Evolutionary conservation across 208 protist species (phyloP).

Genomic region (Tetramitus jugosus): DNA sequence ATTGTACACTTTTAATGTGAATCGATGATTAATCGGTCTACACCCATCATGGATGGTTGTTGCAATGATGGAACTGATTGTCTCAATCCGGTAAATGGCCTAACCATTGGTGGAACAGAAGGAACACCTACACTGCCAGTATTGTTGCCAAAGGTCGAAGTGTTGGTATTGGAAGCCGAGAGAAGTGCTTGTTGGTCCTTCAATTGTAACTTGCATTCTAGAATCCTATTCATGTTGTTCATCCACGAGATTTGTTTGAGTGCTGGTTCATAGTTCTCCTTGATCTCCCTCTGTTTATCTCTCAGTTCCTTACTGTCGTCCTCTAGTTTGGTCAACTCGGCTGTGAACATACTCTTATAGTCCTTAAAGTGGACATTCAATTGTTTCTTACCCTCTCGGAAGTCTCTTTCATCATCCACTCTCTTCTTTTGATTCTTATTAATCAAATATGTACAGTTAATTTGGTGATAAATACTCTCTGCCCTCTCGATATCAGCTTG

Average conservation of each 20-base stretch:
- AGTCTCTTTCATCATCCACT: constrained; percentile 5
- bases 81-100: no score
- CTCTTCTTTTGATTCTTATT: neutral
- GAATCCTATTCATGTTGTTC: neutral
- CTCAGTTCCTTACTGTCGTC: neutral
- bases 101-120: no score
- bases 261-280: constrained; percentile 15
- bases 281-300: constrained; percentile 21
- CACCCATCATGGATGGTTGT: no score
- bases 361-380: constrained; percentile 7
- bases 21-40: no score
- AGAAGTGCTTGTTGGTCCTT: no score
- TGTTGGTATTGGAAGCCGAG: no score
- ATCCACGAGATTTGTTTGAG: constrained; percentile 14
- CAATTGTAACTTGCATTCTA: constrained; percentile 9
- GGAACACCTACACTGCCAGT: no score
- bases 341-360: no score
- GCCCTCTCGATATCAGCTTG: neutral
- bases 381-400: neutral
- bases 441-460: neutral
- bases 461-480: constrained; percentile 1
- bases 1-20: no score
- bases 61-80: no score
- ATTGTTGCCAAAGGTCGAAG: no score
- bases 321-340: no score